Evolutionary conservation across 345 rosid species (phyloP).

Genomic region (Cardiospermum halicacabum): DNA sequence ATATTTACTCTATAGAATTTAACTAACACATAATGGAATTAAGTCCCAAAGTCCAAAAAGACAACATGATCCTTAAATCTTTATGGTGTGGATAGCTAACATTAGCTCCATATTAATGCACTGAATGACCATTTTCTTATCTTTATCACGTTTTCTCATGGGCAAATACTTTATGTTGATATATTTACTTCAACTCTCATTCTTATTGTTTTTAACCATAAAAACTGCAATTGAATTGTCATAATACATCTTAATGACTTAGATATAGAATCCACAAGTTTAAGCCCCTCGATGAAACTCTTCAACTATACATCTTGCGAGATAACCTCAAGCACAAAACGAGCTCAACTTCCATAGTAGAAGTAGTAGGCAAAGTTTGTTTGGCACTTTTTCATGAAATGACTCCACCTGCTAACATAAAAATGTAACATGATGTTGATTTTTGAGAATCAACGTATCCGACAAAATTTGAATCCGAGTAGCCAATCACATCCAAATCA

Average conservation of each 20-base stretch:
- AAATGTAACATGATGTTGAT: too few relatives aligned
- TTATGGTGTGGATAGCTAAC: not conserved
- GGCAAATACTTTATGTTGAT: not conserved
- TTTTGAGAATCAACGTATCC: too few relatives aligned
- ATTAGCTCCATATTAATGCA: not conserved
- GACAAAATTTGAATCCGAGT: too few relatives aligned
- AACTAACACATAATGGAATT: not conserved
- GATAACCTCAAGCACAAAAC: not conserved
- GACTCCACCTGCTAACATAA: too few relatives aligned
- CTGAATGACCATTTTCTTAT: not conserved
- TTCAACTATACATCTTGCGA: not conserved
- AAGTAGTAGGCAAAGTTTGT: too few relatives aligned
- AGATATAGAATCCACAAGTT: not conserved
- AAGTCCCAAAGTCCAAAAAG: not conserved
- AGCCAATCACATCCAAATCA: too few relatives aligned
- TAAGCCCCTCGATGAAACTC: not conserved
- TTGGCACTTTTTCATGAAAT: conserved; percentile 1
- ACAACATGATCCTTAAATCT: not conserved
- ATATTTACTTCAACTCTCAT: not conserved
- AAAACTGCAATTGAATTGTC: not conserved
- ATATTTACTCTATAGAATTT: too few relatives aligned
- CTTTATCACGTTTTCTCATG: not conserved
- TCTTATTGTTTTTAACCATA: not conserved
- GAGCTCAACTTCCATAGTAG: not conserved
- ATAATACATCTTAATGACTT: not conserved